Percentiles rank a stretch among this genome's conserved stretches.
phyloP scores from a whole-genome alignment of 2,329 filamentous ascomycete genomes.

The Xylariaceae sp. region DNA sequence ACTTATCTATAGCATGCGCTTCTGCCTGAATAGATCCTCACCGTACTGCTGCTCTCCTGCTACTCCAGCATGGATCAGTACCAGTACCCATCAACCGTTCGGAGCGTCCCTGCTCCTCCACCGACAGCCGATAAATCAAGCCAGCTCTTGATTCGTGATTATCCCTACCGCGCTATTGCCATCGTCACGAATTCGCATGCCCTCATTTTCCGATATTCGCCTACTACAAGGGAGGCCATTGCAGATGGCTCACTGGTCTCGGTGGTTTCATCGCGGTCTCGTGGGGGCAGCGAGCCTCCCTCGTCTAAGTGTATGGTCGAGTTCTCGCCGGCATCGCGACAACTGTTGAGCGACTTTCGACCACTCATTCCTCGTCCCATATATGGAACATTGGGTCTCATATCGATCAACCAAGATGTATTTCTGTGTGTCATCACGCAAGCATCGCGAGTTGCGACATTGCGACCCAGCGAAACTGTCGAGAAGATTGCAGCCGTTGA shows the following conservation, averaged over 20 bases:
- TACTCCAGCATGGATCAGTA: slow-evolving; percentile 56
- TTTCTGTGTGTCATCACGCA: slow-evolving; percentile 90
- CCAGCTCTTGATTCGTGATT: slow-evolving; percentile 83
- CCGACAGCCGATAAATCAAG: slow-evolving; percentile 67
- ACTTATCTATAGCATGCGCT: slow-evolving; percentile 36
- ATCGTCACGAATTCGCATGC: slow-evolving; percentile 81
- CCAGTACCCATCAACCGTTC: slow-evolving; percentile 49
- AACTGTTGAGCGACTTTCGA: slow-evolving; percentile 78
- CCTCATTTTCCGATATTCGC: slow-evolving; percentile 82
- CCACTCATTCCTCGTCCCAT: slow-evolving; percentile 75
- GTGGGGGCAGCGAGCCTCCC: slow-evolving; percentile 51
- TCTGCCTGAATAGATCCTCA: slow-evolving; percentile 24
- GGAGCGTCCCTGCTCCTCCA: slow-evolving; percentile 53
- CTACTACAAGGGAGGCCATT: slow-evolving; percentile 65
- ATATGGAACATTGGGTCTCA: slow-evolving; percentile 86
- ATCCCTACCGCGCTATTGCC: slow-evolving; percentile 86
- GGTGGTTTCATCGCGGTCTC: slow-evolving; percentile 53
- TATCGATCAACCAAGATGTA: slow-evolving; percentile 82
- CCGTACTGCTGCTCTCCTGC: slow-evolving; percentile 36
- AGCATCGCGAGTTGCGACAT: slow-evolving; percentile 77
- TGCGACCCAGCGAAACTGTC: slow-evolving; percentile 87
- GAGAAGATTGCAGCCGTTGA: slow-evolving; percentile 86
- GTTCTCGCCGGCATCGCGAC: slow-evolving; percentile 70
- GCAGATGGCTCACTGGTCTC: slow-evolving; percentile 66
- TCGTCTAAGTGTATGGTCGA: slow-evolving; percentile 83